Evolutionary conservation across 306 rosid genomes (phyloP).

Genomic region (Medicago arabica): DNA sequence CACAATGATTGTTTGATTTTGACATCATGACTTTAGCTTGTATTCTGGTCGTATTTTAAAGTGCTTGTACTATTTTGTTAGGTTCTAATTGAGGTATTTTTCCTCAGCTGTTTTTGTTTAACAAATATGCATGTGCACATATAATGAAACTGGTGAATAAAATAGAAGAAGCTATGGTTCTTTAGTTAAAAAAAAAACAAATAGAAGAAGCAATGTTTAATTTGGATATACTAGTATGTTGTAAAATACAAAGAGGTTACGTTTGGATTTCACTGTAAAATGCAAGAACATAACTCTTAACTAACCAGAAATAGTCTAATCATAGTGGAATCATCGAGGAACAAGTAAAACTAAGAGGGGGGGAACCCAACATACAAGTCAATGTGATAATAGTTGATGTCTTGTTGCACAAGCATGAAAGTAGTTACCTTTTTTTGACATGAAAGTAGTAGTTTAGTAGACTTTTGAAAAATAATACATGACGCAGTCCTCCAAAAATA

Average conservation of each 20-base stretch:
- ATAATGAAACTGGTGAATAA: too few relatives aligned
- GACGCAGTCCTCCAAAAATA: too few relatives aligned
- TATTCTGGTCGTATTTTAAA: background rate
- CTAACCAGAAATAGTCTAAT: background rate
- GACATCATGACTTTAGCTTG: background rate
- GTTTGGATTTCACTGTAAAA: background rate
- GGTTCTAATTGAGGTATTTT: background rate
- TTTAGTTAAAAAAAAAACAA: too few relatives aligned
- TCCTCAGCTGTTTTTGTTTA: background rate
- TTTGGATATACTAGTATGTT: background rate
- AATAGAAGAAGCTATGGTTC: background rate
- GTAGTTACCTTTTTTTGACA: too few relatives aligned
- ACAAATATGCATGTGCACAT: background rate
- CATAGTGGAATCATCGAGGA: background rate
- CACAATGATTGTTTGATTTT: background rate
- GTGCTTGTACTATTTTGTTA: background rate
- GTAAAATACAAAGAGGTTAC: too few relatives aligned
- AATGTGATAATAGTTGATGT: too few relatives aligned
- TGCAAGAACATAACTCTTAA: background rate
- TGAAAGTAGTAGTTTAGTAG: too few relatives aligned
- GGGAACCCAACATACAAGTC: background rate
- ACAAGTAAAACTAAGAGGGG: background rate
- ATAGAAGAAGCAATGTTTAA: too few relatives aligned
- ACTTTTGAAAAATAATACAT: too few relatives aligned
- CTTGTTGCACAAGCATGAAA: too few relatives aligned